Base-by-base conservation (phyloP, 305 asterid species). In the Caryopteris hybrid region DNA sequence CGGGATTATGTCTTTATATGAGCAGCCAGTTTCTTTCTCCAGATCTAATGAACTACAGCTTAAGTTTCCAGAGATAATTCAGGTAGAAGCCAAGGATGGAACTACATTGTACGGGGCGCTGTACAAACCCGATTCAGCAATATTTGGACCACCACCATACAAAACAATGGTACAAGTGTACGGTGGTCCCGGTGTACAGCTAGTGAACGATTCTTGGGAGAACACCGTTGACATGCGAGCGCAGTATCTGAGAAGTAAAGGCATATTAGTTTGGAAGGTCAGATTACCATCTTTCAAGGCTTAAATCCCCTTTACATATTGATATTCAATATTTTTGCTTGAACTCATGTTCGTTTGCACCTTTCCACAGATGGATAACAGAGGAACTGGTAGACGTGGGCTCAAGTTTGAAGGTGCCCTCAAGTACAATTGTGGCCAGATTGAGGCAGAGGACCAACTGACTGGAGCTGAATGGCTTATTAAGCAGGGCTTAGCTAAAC, bases 181-280 rank as follows among this genome's bases (percentile, higher is more conserved):
- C 58, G 97, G 98, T 79, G 98, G 98, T 65, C 98, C 98, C 53
- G 46, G 97, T 43, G 79, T 92, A 45, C 98, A 90, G 69, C 88
- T 88, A 25, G 89, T 92, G 58, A 69, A 75, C 36, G 84, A 92
- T 86, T 90, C 97, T 64, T 92, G 95, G 97, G 70, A 79, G 16
- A 86, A 88, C 83, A 81, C 96, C 6, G 98, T 90, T 16, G 97
- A 92, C 68, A 90, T 92, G 98, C 84, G 98, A 79, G 88, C 98
- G 64, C 98, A 90, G 61, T 90, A 82, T 77, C 82, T 92, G 56
- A 74, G 86, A 72, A 88, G 87, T 75, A 88, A 85, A 86, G 98
- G 98, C 80, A 68, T 92, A 69, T 81, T 90, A 74, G 95, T 90
- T 51, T 92, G 98, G 97, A 92, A 92, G 97, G 98, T 92, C 62